Evolutionary conservation across 306 rosid species (phyloP).

Genomic region (Morella rubra): DNA sequence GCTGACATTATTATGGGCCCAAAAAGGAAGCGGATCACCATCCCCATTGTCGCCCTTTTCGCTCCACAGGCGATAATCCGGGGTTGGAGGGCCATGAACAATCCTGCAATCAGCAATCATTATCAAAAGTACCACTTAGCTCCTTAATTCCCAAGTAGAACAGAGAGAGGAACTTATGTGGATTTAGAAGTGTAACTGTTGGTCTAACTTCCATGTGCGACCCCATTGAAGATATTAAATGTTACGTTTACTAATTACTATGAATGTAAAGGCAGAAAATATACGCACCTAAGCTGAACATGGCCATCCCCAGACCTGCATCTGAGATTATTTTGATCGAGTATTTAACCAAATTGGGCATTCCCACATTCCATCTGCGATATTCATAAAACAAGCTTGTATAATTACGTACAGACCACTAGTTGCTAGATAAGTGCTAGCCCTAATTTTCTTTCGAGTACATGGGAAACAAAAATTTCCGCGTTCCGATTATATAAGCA

Average conservation of each 20-base stretch:
- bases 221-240: too few relatives aligned
- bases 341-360: constrained; percentile 47
- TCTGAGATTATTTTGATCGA: constrained; percentile 43
- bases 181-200: too few relatives aligned
- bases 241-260: too few relatives aligned
- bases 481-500: background rate
- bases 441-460: background rate
- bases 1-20: constrained; percentile 43
- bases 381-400: background rate
- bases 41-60: constrained; percentile 39
- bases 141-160: too few relatives aligned
- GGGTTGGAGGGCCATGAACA: constrained; percentile 49
- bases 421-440: background rate
- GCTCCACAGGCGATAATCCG: constrained; percentile 42
- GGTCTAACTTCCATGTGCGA: too few relatives aligned
- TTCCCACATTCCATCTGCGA: constrained; percentile 43
- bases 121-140: background rate
- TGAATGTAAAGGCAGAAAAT: background rate
- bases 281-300: constrained; percentile 43
- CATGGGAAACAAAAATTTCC: background rate
- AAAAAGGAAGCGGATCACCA: constrained; percentile 38
- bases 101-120: constrained; percentile 22
- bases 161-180: too few relatives aligned
- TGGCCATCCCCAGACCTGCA: constrained; percentile 54
- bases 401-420: too few relatives aligned